A percentile compares a stretch with the other conserved stretches of the same genome.
Evolutionary conservation across 208 protist genomes (phyloP).

Genomic region (Trypanosomatidae sp.): DNA sequence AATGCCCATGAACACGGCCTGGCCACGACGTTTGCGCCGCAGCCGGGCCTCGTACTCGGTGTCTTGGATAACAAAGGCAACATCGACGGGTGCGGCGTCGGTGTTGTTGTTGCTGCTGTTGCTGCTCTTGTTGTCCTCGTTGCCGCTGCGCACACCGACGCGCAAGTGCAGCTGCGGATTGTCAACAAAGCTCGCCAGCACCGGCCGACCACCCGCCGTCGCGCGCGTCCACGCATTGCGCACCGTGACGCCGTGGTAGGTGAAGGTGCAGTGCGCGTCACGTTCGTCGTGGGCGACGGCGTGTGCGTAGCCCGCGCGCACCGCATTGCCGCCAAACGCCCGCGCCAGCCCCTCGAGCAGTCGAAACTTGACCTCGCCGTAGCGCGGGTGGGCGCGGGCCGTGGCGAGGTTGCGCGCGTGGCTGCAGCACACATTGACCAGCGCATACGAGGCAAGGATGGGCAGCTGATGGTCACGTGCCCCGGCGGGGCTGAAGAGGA

Average conservation of each 20-base stretch:
- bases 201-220: constrained; percentile 70
- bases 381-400: constrained; percentile 50
- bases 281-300: constrained; percentile 76
- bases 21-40: constrained; percentile 75
- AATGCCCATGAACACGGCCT: constrained; percentile 86
- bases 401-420: constrained; percentile 57
- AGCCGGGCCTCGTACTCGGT: constrained; percentile 77
- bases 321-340: constrained; percentile 73
- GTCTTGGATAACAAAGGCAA: constrained; percentile 85
- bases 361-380: constrained; percentile 76
- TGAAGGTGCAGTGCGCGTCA: constrained; percentile 39
- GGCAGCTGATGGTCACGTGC: constrained; percentile 83
- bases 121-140: no score
- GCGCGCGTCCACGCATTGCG: constrained; percentile 57
- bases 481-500: constrained; percentile 71
- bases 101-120: no score
- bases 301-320: constrained; percentile 66
- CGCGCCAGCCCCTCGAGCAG: constrained; percentile 81
- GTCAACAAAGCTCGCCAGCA: constrained; percentile 87
- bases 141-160: constrained; percentile 28
- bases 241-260: constrained; percentile 84
- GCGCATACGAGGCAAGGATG: constrained; percentile 80
- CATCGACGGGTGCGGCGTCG: constrained; percentile 26
- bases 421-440: constrained; percentile 87
- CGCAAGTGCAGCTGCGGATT: constrained; percentile 85